Evolutionary conservation across 805 yeast genomes (phyloP).

Genomic region (Cyberlindnera suaveolens): DNA sequence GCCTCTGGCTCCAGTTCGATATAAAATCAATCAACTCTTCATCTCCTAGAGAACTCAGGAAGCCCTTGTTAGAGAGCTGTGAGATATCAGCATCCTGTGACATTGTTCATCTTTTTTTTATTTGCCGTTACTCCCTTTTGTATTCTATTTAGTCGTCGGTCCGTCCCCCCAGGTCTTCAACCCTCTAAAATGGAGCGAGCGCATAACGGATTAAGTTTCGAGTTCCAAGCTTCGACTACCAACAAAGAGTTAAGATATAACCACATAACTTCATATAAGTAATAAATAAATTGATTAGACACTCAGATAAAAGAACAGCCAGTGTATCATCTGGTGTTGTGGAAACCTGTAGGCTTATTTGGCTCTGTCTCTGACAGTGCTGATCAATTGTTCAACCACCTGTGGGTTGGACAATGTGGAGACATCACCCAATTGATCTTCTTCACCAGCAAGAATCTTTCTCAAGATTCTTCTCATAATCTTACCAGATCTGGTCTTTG

Average conservation of each 20-base stretch:
- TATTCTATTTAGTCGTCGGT: too few relatives aligned
- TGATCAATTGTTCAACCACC: conserved; percentile 61
- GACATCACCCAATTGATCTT: conserved; percentile 76
- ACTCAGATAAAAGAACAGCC: too few relatives aligned
- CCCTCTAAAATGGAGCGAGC: too few relatives aligned
- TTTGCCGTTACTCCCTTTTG: too few relatives aligned
- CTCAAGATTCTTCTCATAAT: conserved; percentile 83
- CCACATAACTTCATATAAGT: too few relatives aligned
- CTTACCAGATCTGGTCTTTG: conserved; percentile 83
- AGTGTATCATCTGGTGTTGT: too few relatives aligned
- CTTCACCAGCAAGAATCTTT: conserved; percentile 68
- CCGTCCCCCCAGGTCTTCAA: too few relatives aligned
- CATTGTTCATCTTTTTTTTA: conserved; percentile 3
- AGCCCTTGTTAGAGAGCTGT: conserved; percentile 12
- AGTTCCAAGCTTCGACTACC: too few relatives aligned
- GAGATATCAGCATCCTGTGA: conserved; percentile 9
- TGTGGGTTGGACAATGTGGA: conserved; percentile 74
- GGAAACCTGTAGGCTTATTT: conserved; percentile 2
- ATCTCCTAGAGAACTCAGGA: conserved; percentile 31
- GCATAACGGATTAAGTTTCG: too few relatives aligned
- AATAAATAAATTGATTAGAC: too few relatives aligned
- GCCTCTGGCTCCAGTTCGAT: conserved; percentile 26
- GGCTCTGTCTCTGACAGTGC: conserved; percentile 32
- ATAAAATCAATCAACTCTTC: conserved; percentile 32
- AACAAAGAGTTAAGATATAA: too few relatives aligned